A percentile compares a stretch with the other conserved stretches of the same genome.
These are phyloP conservation scores for Chromera velia DNA, from an alignment of 73 alveolate species.

Conservation along the genomic window DNA sequence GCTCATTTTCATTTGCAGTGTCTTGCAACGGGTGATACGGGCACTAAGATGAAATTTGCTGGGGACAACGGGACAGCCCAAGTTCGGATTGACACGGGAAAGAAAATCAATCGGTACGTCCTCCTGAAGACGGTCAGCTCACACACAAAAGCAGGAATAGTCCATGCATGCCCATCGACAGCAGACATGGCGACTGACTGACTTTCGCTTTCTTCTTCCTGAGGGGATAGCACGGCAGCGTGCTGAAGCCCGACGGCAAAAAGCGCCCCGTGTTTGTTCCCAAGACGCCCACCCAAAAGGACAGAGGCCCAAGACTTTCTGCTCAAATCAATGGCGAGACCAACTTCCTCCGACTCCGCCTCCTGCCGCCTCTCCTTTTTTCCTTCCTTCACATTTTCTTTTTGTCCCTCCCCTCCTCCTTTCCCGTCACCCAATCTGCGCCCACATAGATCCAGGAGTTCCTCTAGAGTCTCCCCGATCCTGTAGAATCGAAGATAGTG, in stretches of 20 bases:
- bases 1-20: no score
- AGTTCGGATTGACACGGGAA: no score
- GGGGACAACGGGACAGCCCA: no score
- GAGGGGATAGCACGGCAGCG: slow-evolving; percentile 8
- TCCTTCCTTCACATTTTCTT: no score
- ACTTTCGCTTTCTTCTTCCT: neutral
- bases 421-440: no score
- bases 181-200: neutral
- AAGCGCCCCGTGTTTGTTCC: slow-evolving; percentile 26
- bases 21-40: no score
- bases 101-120: neutral
- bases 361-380: no score
- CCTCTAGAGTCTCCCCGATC: slow-evolving; percentile 23
- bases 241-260: slow-evolving; percentile 36
- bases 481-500: slow-evolving; percentile 26
- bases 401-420: no score
- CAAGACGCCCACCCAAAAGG: slow-evolving; percentile 34
- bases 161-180: neutral
- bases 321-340: neutral
- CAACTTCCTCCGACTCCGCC: no score
- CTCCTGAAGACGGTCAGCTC: neutral
- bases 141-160: neutral
- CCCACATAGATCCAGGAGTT: no score
- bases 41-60: no score
- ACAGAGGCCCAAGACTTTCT: neutral